Evolutionary conservation across 495 filamentous ascomycete genomes (phyloP), one percentile per base, ranked within the genome.

Genomic region (Neurospora sp.): DNA sequence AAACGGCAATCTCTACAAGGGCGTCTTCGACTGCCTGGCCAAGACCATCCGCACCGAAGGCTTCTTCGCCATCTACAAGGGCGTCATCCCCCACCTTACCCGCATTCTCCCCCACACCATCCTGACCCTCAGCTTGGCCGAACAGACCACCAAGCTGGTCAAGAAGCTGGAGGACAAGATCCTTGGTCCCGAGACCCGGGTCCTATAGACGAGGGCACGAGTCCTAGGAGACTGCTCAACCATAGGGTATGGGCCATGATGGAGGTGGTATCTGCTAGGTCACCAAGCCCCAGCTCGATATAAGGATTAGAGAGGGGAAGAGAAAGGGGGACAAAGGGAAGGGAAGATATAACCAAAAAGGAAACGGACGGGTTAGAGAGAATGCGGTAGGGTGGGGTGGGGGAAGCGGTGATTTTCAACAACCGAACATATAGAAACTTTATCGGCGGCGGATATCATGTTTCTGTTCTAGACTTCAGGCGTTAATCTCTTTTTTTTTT

Each of bases 61-160:
- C 31, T 76, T 97, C 36, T 81, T 98, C 38, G 96, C 96, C 72
- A 95, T 99, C 69, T 99, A 99, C 84, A 99, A 99, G 85, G 96
- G 96, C 73, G 97, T 93, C 85, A 91, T 97, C 76, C 96, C 96
- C 24, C 96, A 99, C 84, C 82, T 99, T 71, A 94, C 96, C 28
- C 86, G 96, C 74, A 98, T 99, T 72, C 84, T 98, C 71, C 96
- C 96, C 37, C 96, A 99, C 79, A 99, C 96, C 24, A 92, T 98
- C 81, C 81, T 98, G 78, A 98, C 93, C 1, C 88, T 99, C 76
- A 96, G 89, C 76, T 85, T 99, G 79, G 96, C 96, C 10, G 96
- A 99, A 81, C 96, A 98, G 84, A 99, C 96, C 1, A 98, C 95
- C 82, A 98, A 97, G 84, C 78, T 94, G 31, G 89, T 98, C 83